Percentiles rank a stretch among this genome's conserved stretches.
Evolutionary conservation across 2,329 filamentous ascomycete species (phyloP).

Genomic region (Dothiorella sarmentorum): DNA sequence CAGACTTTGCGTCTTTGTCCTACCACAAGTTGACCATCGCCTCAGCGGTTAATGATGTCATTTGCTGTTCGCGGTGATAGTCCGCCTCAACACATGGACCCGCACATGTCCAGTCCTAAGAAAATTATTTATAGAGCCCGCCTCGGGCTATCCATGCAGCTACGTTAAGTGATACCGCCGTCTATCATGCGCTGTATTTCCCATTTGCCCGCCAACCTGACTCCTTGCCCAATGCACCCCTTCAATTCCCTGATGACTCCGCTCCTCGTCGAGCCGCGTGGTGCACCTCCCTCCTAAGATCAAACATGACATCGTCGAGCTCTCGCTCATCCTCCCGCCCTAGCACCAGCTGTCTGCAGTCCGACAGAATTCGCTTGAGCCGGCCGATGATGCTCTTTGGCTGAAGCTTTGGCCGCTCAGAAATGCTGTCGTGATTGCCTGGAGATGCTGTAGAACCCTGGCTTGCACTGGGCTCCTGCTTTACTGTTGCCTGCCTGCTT

Average conservation of each 20-base stretch:
- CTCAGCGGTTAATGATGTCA: slow-evolving; percentile 1
- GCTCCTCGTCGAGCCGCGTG: slow-evolving; percentile 59
- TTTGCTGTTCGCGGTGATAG: too few relatives aligned
- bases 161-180: slow-evolving; percentile 4
- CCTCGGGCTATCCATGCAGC: neutral
- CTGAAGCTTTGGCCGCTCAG: slow-evolving; percentile 22
- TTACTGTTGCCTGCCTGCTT: neutral
- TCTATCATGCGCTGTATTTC: slow-evolving; percentile 7
- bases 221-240: slow-evolving; percentile 4
- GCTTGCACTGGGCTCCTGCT: neutral
- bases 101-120: neutral
- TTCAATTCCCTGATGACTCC: neutral
- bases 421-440: neutral
- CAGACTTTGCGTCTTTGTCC: neutral
- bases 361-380: slow-evolving; percentile 55
- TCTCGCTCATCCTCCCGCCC: slow-evolving; percentile 64
- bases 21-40: neutral
- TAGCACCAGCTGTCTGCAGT: slow-evolving; percentile 58
- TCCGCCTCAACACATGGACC: too few relatives aligned
- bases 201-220: neutral
- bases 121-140: neutral
- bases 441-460: slow-evolving; percentile 5
- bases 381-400: slow-evolving; percentile 52
- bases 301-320: slow-evolving; percentile 75
- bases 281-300: slow-evolving; percentile 71